Evolutionary conservation across 331 rosid genomes (phyloP).

Genomic region (Rosa hybrid): DNA sequence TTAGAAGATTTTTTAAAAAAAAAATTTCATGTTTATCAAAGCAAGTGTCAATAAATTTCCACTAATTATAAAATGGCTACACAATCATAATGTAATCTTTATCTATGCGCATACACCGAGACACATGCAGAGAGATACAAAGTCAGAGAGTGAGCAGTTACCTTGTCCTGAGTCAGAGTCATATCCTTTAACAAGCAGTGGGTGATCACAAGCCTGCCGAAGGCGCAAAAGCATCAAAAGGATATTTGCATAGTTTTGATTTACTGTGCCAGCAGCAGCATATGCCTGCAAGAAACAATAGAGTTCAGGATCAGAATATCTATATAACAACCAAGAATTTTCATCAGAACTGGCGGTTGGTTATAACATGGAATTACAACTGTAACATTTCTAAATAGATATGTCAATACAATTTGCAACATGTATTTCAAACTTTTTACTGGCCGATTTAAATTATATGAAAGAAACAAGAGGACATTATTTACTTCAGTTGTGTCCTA

Average conservation of each 20-base stretch:
- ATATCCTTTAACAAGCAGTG: slow-evolving; percentile 81
- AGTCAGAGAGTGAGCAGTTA: no score
- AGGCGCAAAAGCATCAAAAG: slow-evolving; percentile 94
- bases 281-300: slow-evolving; percentile 68
- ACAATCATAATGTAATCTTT: no score
- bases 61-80: no score
- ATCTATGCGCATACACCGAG: no score
- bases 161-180: no score
- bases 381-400: not conserved
- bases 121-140: no score
- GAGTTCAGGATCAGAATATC: slow-evolving; percentile 8
- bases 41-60: no score
- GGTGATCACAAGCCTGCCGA: slow-evolving; percentile 99
- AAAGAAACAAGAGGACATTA: not conserved
- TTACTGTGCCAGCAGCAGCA: slow-evolving; percentile 98
- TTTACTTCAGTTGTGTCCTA: no score
- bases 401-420: not conserved
- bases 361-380: not conserved
- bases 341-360: not conserved
- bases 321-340: slow-evolving; percentile 2
- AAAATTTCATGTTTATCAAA: no score
- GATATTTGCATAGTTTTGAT: slow-evolving; percentile 97
- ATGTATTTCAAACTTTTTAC: not conserved
- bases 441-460: not conserved
- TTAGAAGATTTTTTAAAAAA: no score